Evolutionary conservation across 176 grass and related monocot genomes (phyloP).

Genomic region (Musa troglodytarum): DNA sequence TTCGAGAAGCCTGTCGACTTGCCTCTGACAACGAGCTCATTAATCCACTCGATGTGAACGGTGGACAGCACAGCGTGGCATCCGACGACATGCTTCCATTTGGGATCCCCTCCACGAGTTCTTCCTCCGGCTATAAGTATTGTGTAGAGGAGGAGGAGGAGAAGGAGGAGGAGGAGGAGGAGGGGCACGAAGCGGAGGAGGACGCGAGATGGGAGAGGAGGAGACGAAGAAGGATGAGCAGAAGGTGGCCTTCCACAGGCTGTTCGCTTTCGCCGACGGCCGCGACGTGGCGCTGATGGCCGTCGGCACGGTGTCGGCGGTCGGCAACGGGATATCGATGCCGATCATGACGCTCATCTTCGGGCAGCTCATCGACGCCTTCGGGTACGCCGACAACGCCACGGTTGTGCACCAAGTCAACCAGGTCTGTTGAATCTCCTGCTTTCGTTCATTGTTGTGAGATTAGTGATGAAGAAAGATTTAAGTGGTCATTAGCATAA

Average conservation of each 20-base stretch:
- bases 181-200: no score
- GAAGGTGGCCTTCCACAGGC: constrained; percentile 37
- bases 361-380: constrained; percentile 58
- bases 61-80: no score
- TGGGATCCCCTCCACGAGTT: no score
- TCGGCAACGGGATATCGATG: constrained; percentile 52
- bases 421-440: constrained; percentile 25
- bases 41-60: no score
- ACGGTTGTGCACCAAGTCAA: constrained; percentile 32
- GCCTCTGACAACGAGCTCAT: no score
- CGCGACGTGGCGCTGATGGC: constrained; percentile 50
- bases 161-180: neutral
- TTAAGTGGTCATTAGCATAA: neutral
- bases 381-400: constrained; percentile 26
- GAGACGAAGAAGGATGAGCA: neutral
- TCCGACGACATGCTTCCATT: no score
- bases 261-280: constrained; percentile 54
- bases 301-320: constrained; percentile 27
- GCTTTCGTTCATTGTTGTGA: neutral
- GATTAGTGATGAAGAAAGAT: neutral
- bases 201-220: neutral
- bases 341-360: constrained; percentile 74
- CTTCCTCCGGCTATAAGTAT: no score
- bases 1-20: no score
- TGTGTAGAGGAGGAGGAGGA: neutral